Conservation (phyloP, 1,284 basidiomycete species). For the Cryptococcus floricola region DNA sequence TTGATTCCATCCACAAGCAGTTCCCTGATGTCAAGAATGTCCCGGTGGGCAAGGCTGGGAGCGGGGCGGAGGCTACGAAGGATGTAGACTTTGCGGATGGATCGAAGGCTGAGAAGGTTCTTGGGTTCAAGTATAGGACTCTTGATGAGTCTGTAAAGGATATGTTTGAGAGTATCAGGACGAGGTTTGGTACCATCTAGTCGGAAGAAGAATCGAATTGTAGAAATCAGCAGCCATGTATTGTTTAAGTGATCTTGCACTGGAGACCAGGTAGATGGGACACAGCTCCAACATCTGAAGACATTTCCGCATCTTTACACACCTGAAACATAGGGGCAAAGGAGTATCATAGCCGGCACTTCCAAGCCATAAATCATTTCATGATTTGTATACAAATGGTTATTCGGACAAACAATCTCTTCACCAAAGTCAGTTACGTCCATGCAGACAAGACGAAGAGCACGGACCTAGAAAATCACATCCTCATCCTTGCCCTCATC, state of each 20-base stretch:
- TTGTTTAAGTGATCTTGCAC: too few species aligned
- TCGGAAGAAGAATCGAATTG: not conserved
- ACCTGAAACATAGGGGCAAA: not conserved
- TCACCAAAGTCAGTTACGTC: too few species aligned
- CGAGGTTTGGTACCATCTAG: slow-evolving; percentile 19
- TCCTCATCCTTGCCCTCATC: slow-evolving; percentile 78
- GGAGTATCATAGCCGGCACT: not conserved
- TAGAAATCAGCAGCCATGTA: not conserved
- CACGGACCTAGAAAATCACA: slow-evolving; percentile 70
- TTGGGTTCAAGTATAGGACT: slow-evolving; percentile 37
- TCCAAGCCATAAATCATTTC: not conserved
- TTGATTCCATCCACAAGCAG: slow-evolving; percentile 12
- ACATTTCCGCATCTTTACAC: not conserved
- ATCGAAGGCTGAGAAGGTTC: slow-evolving; percentile 24
- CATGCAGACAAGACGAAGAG: not conserved
- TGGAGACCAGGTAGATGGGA: too few species aligned
- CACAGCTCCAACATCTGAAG: too few species aligned
- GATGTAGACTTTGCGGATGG: slow-evolving; percentile 39
- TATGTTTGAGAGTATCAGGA: slow-evolving; percentile 32
- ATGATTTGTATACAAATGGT: too few species aligned
- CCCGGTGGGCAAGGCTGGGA: slow-evolving; percentile 29
- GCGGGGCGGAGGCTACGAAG: slow-evolving; percentile 34
- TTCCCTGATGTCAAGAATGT: slow-evolving; percentile 35
- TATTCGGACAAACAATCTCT: too few species aligned
- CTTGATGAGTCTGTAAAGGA: slow-evolving; percentile 34